Evolutionary conservation across 306 rosid genomes (phyloP).

Genomic region (Bauhinia variegata): DNA sequence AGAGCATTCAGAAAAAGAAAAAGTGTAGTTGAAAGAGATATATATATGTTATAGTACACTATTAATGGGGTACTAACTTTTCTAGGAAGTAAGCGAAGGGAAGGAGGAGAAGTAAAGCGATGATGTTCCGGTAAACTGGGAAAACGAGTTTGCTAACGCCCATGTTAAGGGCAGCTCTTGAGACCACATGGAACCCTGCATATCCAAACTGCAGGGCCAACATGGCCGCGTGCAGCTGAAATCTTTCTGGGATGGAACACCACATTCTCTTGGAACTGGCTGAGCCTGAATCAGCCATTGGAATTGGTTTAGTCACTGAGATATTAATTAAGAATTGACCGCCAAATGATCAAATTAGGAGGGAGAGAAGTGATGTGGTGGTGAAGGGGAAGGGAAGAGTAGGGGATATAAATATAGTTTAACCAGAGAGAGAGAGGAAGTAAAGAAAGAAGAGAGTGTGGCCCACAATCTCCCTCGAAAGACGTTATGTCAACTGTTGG

Average conservation of each 20-base stretch:
- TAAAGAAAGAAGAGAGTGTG: constrained; percentile 14
- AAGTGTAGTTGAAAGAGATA: not conserved
- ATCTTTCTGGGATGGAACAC: constrained; percentile 76
- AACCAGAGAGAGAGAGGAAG: constrained; percentile 24
- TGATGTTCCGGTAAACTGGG: constrained; percentile 87
- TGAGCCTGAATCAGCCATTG: constrained; percentile 71
- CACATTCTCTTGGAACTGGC: constrained; percentile 58
- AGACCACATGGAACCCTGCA: constrained; percentile 95
- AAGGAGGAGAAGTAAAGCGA: constrained; percentile 79
- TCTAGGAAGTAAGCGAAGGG: constrained; percentile 93
- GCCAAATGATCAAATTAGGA: not conserved
- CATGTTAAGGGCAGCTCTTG: constrained; percentile 96
- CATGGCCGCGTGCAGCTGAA: constrained; percentile 97
- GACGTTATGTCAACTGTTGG: constrained; percentile 69
- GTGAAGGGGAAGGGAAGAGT: constrained; percentile 44
- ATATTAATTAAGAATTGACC: not conserved
- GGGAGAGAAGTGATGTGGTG: constrained; percentile 26
- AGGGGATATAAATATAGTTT: constrained; percentile 59
- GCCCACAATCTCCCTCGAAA: constrained; percentile 52
- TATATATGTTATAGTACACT: too few species aligned
- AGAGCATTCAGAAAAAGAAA: not conserved
- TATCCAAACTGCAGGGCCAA: constrained; percentile 92
- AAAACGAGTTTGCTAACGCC: constrained; percentile 93
- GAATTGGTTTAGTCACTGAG: too few species aligned
- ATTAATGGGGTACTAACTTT: constrained; percentile 45